phyloP scores from a whole-genome alignment of 257 asterid species.

The Capsicum pubescens region DNA sequence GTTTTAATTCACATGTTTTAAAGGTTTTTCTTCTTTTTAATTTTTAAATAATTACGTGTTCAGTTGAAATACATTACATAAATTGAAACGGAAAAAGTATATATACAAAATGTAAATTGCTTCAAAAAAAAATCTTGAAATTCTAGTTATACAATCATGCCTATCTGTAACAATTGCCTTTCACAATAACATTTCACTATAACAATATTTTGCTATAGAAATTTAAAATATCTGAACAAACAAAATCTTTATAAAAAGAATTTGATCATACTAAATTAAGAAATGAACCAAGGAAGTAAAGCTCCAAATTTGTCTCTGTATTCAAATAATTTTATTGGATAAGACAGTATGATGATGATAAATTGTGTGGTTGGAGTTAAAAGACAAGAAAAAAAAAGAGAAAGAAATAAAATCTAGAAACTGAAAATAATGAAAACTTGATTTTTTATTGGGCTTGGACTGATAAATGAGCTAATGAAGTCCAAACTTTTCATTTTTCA shows the following conservation, averaged over 20 bases:
- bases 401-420: neutral
- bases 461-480: neutral
- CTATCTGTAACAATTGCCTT: neutral
- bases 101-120: neutral
- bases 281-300: neutral
- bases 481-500: neutral
- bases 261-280: neutral
- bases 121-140: neutral
- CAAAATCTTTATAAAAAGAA: neutral
- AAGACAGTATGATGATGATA: neutral
- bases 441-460: slow-evolving; percentile 5
- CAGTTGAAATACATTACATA: no score
- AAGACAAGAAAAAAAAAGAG: neutral
- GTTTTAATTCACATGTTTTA: no score
- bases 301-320: neutral
- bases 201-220: neutral
- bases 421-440: neutral
- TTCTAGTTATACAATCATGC: neutral
- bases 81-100: no score
- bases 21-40: no score
- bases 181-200: neutral
- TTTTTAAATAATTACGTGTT: no score
- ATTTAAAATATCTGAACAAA: neutral
- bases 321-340: neutral
- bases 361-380: slow-evolving; percentile 24